Conservation (phyloP, 1,284 basidiomycete genomes). For the Cystobasidiaceae sp. region DNA sequence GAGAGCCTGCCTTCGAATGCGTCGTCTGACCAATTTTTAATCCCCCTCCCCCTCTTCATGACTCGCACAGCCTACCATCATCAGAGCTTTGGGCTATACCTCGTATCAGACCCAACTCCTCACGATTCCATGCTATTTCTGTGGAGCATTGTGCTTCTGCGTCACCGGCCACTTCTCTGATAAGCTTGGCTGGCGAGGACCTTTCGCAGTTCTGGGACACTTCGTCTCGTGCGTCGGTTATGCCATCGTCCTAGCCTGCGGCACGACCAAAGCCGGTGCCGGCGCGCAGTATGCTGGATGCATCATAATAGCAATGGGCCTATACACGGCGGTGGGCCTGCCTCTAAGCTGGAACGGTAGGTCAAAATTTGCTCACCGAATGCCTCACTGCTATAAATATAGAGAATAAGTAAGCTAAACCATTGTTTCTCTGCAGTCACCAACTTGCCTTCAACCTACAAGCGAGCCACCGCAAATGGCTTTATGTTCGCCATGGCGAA, state of each 20-base stretch:
- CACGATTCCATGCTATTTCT: background rate
- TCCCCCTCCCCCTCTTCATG: background rate
- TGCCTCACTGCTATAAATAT: background rate
- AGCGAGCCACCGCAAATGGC: background rate
- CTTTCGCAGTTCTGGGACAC: background rate
- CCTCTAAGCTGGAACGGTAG: constrained; percentile 3
- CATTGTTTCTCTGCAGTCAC: background rate
- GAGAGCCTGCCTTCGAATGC: background rate
- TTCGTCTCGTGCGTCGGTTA: background rate
- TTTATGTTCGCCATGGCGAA: constrained; percentile 2
- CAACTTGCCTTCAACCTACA: background rate
- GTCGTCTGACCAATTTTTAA: background rate
- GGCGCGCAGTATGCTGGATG: background rate
- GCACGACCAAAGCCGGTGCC: background rate
- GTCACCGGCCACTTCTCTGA: background rate
- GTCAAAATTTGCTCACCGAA: background rate
- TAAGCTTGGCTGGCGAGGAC: background rate
- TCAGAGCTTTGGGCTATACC: background rate
- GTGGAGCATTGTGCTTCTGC: background rate
- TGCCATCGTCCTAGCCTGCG: background rate
- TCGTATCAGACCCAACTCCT: background rate
- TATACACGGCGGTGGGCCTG: background rate
- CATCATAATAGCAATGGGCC: background rate
- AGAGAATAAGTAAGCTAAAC: background rate
- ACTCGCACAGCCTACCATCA: background rate